phyloP scores from a whole-genome alignment of 495 filamentous ascomycete species.

The Antarctomyces pellizariae region DNA sequence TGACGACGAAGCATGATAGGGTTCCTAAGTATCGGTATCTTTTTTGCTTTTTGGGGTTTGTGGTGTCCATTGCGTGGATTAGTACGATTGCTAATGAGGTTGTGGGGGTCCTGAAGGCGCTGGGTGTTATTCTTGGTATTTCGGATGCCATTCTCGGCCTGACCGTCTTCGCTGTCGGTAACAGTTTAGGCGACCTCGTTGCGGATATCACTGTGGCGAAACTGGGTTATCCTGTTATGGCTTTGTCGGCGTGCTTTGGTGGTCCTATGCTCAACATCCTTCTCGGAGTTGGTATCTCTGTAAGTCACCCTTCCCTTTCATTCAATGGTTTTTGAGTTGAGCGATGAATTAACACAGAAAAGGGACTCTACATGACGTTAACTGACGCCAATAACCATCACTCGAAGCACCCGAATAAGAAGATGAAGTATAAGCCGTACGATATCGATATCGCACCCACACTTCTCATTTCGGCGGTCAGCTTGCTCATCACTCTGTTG shows the following conservation, averaged over 20 bases:
- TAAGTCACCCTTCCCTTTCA: no score
- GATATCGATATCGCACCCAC: slow-evolving; percentile 65
- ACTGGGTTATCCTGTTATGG: slow-evolving; percentile 93
- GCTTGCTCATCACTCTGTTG: slow-evolving; percentile 58
- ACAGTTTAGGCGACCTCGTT: slow-evolving; percentile 83
- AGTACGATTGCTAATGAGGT: slow-evolving; percentile 91
- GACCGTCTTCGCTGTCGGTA: slow-evolving; percentile 92
- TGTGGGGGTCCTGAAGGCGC: slow-evolving; percentile 78
- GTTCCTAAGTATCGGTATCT: slow-evolving; percentile 45
- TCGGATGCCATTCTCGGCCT: slow-evolving; percentile 89
- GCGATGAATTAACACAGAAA: no score
- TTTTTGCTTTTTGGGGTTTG: slow-evolving; percentile 76
- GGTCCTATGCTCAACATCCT: slow-evolving; percentile 97
- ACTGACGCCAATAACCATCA: slow-evolving; percentile 28
- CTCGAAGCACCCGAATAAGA: slow-evolving; percentile 29
- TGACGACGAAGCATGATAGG: slow-evolving; percentile 31
- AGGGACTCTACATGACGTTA: slow-evolving; percentile 66
- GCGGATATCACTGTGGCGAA: slow-evolving; percentile 86
- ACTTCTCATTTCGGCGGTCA: slow-evolving; percentile 57
- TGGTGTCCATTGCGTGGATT: slow-evolving; percentile 85
- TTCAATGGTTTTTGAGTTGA: no score
- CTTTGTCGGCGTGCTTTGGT: slow-evolving; percentile 83
- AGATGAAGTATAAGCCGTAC: slow-evolving; percentile 35
- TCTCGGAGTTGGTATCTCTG: slow-evolving; percentile 74
- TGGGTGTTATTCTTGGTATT: slow-evolving; percentile 82